Evolutionary conservation across 1,284 basidiomycete genomes (phyloP).

Genomic region (Paramarasmius palmivorus): DNA sequence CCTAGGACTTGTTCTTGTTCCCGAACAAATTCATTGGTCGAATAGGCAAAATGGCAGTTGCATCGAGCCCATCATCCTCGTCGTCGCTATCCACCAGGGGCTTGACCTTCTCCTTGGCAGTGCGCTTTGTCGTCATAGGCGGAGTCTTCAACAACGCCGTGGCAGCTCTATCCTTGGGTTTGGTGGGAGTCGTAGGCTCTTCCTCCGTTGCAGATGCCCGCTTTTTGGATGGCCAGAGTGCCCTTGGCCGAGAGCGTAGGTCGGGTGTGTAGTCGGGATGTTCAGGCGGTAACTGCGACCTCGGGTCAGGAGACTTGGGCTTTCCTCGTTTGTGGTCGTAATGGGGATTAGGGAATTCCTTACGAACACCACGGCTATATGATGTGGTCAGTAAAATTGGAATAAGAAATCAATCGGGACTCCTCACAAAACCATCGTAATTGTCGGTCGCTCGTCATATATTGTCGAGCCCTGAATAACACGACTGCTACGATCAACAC

Average conservation of each 20-base stretch:
- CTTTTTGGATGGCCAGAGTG: constrained; percentile 9
- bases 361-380: constrained; percentile 52
- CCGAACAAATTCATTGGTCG: not conserved
- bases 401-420: not conserved
- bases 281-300: constrained; percentile 44
- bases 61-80: constrained; percentile 4
- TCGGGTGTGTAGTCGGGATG: constrained; percentile 56
- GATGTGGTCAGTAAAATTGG: constrained; percentile 4
- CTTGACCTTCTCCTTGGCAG: constrained; percentile 5
- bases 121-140: not conserved
- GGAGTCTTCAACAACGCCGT: not conserved
- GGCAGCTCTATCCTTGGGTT: not conserved
- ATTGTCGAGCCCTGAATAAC: constrained; percentile 8
- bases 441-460: constrained; percentile 45
- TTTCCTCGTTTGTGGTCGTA: constrained; percentile 41
- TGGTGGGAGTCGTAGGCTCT: not conserved
- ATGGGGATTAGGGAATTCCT: constrained; percentile 50
- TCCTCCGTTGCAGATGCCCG: not conserved
- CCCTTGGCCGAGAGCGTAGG: constrained; percentile 18
- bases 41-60: not conserved
- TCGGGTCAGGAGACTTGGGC: constrained; percentile 38
- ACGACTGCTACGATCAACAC: constrained; percentile 17
- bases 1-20: not conserved
- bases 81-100: constrained; percentile 9
- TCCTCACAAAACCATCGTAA: constrained; percentile 59